Conservation (phyloP, 2,329 filamentous ascomycete species). For the Coniochaeta ligniaria region DNA sequence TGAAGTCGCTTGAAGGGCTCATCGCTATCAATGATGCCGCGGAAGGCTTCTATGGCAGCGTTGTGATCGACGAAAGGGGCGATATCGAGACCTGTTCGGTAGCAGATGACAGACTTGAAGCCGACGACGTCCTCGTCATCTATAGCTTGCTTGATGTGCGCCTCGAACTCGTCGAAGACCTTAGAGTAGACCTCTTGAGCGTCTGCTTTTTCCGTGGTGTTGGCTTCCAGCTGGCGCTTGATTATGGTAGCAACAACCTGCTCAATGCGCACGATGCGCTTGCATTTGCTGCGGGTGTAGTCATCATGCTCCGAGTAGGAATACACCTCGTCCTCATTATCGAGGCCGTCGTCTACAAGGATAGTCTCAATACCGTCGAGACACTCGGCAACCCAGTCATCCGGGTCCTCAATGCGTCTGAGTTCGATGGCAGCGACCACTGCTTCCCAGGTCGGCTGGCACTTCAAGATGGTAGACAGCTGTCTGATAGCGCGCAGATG, state of each 20-base stretch:
- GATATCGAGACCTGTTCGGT: slow-evolving; percentile 66
- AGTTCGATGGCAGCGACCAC: slow-evolving; percentile 36
- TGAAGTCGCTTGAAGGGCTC: slow-evolving; percentile 46
- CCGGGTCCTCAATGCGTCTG: slow-evolving; percentile 35
- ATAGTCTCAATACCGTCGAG: slow-evolving; percentile 66
- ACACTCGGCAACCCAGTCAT: slow-evolving; percentile 55
- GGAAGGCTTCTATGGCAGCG: slow-evolving; percentile 30
- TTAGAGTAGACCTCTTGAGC: slow-evolving; percentile 29
- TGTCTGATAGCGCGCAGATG: slow-evolving; percentile 65
- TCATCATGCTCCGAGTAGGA: slow-evolving; percentile 57
- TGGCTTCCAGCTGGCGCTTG: slow-evolving; percentile 29
- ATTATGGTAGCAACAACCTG: slow-evolving; percentile 59
- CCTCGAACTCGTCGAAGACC: slow-evolving; percentile 43
- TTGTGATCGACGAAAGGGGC: slow-evolving; percentile 33
- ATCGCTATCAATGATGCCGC: slow-evolving; percentile 24
- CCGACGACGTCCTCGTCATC: slow-evolving; percentile 62
- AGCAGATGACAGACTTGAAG: slow-evolving; percentile 81
- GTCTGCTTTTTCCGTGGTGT: slow-evolving; percentile 26
- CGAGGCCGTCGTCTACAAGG: slow-evolving; percentile 72
- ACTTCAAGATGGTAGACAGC: slow-evolving; percentile 57
- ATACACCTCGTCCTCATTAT: slow-evolving; percentile 46
- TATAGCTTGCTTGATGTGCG: slow-evolving; percentile 48
- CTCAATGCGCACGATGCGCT: slow-evolving; percentile 74
- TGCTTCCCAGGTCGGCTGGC: slow-evolving; percentile 53
- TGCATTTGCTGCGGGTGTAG: slow-evolving; percentile 57